Percentiles rank a stretch among this genome's conserved stretches.
These are phyloP conservation scores for Metschnikowia amazonensis DNA, from an alignment of 805 yeast species.

Conservation along the genomic window DNA sequence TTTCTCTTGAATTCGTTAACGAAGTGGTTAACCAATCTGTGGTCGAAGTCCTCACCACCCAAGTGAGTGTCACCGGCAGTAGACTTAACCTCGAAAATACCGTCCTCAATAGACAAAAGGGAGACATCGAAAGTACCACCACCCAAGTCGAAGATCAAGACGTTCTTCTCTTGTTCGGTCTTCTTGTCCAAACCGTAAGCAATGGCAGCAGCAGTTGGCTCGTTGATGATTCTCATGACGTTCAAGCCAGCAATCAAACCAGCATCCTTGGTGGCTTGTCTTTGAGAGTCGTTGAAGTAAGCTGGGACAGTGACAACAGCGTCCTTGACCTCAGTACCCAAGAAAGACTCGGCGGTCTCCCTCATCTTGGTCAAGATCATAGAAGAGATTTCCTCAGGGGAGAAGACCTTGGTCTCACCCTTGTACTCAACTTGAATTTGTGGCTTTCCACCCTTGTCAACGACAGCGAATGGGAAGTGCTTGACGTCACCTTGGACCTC, in stretches of 20 bases:
- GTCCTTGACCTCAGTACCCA: conserved; percentile 70
- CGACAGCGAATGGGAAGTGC: conserved; percentile 33
- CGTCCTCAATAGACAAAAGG: conserved; percentile 44
- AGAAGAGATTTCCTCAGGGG: conserved; percentile 31
- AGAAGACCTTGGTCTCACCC: conserved; percentile 33
- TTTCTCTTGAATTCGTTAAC: conserved; percentile 93
- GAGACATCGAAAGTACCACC: conserved; percentile 51
- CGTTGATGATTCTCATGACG: conserved; percentile 84
- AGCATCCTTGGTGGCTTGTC: conserved; percentile 92
- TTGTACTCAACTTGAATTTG: conserved; percentile 29
- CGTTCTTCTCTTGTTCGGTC: conserved; percentile 61
- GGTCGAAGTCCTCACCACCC: conserved; percentile 97
- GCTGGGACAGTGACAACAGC: conserved; percentile 95
- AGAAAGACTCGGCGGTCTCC: conserved; percentile 67
- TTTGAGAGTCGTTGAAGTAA: conserved; percentile 88
- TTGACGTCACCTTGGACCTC: conserved; percentile 29
- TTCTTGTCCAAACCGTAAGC: conserved; percentile 42
- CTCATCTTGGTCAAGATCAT: conserved; percentile 33
- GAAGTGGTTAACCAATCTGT: conserved; percentile 83
- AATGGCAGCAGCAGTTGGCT: conserved; percentile 51
- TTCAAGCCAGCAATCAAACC: conserved; percentile 89
- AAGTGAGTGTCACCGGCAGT: conserved; percentile 94
- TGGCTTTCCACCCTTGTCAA: conserved; percentile 29
- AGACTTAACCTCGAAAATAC: conserved; percentile 47
- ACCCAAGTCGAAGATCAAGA: conserved; percentile 47